phyloP scores from a whole-genome alignment of 352 stramenopile genomes.

The Achlya hypogyna region DNA sequence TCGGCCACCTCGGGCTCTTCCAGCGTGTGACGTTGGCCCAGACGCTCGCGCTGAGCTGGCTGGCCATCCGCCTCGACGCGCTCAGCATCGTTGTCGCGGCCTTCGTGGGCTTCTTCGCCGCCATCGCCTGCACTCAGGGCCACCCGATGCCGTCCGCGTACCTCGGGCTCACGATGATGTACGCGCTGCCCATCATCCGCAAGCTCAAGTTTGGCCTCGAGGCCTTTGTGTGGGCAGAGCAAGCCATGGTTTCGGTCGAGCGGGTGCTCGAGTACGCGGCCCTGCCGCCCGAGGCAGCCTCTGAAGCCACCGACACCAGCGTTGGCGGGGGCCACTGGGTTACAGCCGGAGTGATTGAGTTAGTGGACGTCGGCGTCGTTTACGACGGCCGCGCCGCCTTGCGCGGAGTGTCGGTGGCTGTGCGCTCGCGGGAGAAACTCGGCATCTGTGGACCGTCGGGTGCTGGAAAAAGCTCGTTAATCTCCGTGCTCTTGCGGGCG shows the following conservation, averaged over 20 bases:
- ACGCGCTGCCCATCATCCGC: conserved; percentile 79
- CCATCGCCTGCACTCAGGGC: conserved; percentile 51
- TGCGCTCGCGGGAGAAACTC: conserved; percentile 50
- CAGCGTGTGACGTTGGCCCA: conserved; percentile 71
- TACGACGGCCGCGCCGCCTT: conserved; percentile 24
- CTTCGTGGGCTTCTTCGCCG: conserved; percentile 71
- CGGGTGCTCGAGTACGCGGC: conserved; percentile 75
- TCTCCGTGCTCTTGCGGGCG: conserved; percentile 72
- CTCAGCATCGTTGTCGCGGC: conserved; percentile 73
- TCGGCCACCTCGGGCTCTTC: conserved; percentile 41
- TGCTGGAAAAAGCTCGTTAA: conserved; percentile 84
- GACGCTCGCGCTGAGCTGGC: conserved; percentile 70
- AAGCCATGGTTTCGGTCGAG: conserved; percentile 88
- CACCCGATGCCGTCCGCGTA: conserved; percentile 54
- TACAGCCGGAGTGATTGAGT: neutral
- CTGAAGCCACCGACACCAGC: conserved; percentile 13
- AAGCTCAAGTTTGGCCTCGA: conserved; percentile 82
- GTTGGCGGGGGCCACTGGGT: neutral
- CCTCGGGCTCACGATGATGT: conserved; percentile 85
- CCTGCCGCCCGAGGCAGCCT: conserved; percentile 38
- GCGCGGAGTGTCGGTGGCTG: conserved; percentile 33
- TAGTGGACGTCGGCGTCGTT: neutral
- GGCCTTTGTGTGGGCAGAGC: conserved; percentile 82
- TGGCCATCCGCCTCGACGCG: conserved; percentile 76
- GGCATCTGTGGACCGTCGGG: conserved; percentile 85